Base-by-base conservation (phyloP, 1,284 basidiomycete genomes). In the Pterulicium gracile region DNA sequence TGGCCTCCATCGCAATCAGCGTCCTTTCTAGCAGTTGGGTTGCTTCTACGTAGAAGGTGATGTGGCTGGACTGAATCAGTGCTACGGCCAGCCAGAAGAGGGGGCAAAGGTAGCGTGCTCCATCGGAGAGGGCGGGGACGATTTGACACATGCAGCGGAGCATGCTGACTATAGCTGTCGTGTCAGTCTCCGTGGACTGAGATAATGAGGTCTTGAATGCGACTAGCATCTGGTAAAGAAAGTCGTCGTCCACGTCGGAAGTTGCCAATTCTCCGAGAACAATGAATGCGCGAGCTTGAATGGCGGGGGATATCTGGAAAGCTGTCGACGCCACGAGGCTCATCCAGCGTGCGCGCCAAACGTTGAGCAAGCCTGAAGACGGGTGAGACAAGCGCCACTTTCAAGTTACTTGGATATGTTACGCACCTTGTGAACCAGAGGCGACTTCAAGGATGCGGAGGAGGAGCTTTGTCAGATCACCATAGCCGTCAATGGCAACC, bases 261-360 rank as follows among this genome's bases (percentile, higher is more conserved):
- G 76, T 79, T 10, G 88, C 82, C 17, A 97, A 70, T 34, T 79
- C 75, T 3, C 90, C 89, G 12, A 97, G 75, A 2, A 88, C 80
- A 22, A 89, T 79, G 60, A 96, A 95, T 0, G 91, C 88, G 15
- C 91, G 81, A 40, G 88, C 83, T 61, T 96, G 93, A 20, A 94
- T 80, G 15, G 88, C 83, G 0, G 91, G 88, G 12, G 90, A 92
- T 49, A 89, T 78, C 61, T 96, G 93, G 71, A 97, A 96, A 17
- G 92, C 91, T 0, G 86, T 91, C 1, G 90, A 82, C 0, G 89
- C 88, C n/a, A 93, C 80, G 46, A 97, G 64, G 47, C 90, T 84
- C 80, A 93, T 91, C 88, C 93, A 92, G 34, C 93, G 74, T 20
- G 92, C 89, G 49, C 88, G 77, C 93, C 94, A 97, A 13, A 88